phyloP scores from a whole-genome alignment of 768 basidiomycete genomes.

The Suillus tomentosus region DNA sequence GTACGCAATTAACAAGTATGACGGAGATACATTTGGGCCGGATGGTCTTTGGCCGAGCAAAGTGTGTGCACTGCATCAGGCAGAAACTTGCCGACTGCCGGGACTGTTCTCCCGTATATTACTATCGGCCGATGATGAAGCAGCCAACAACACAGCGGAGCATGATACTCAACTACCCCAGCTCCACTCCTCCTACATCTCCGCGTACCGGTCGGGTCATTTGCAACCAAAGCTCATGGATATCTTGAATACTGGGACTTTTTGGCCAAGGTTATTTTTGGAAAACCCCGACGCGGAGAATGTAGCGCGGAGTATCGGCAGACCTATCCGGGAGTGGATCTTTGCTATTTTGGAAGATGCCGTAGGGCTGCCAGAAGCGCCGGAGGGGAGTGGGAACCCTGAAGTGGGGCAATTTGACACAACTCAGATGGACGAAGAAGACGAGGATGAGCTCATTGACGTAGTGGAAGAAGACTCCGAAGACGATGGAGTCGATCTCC shows the following conservation, averaged over 20 bases:
- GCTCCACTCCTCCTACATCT: slow-evolving; percentile 56
- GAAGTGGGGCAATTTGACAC: slow-evolving; percentile 23
- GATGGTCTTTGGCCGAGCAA: slow-evolving; percentile 54
- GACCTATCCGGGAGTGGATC: slow-evolving; percentile 63
- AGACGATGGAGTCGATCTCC: slow-evolving; percentile 48
- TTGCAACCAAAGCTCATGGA: slow-evolving; percentile 63
- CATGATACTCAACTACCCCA: slow-evolving; percentile 19
- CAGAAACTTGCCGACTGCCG: slow-evolving; percentile 56
- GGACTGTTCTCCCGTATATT: slow-evolving; percentile 49
- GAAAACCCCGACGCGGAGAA: slow-evolving; percentile 78
- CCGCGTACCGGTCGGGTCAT: slow-evolving; percentile 62
- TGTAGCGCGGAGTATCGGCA: slow-evolving; percentile 60
- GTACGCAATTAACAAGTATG: slow-evolving; percentile 70
- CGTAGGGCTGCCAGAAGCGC: slow-evolving; percentile 54
- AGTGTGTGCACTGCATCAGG: slow-evolving; percentile 63
- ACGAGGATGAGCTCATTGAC: slow-evolving; percentile 65
- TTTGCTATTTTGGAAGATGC: slow-evolving; percentile 71
- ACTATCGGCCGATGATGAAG: slow-evolving; percentile 23
- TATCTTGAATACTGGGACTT: slow-evolving; percentile 59
- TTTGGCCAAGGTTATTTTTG: slow-evolving; percentile 73
- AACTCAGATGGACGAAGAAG: slow-evolving; percentile 42
- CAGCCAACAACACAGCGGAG: slow-evolving; percentile 5
- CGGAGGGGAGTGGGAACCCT: slow-evolving; percentile 25
- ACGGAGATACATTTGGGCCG: slow-evolving; percentile 40
- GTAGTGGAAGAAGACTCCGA: slow-evolving; percentile 61